These are phyloP conservation scores for Corynespora cassiicola DNA, from an alignment of 2,329 filamentous ascomycete genomes.

Conservation along the genomic window DNA sequence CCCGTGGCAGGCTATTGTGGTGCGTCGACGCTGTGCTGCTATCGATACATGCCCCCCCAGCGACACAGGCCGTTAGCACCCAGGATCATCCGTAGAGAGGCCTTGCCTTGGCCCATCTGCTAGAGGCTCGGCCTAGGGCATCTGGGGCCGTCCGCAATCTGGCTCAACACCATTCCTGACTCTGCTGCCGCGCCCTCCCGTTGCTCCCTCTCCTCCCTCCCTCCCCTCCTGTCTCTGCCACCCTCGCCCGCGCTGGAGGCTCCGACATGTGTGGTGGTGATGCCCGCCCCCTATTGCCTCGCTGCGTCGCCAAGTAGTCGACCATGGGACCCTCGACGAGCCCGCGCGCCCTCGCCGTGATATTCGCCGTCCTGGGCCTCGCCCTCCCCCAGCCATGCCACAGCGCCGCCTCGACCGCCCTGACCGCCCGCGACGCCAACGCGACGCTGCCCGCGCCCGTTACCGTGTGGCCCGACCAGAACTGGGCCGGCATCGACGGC, in stretches of 20 bases:
- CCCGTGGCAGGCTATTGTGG: slow-evolving; percentile 13
- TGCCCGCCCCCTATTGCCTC: slow-evolving; percentile 27
- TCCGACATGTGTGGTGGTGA: slow-evolving; percentile 31
- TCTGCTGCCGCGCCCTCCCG: slow-evolving; percentile 15
- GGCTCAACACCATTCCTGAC: slow-evolving; percentile 24
- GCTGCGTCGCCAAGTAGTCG: slow-evolving; percentile 30
- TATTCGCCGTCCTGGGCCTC: slow-evolving; percentile 17
- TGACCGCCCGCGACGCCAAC: slow-evolving; percentile 26
- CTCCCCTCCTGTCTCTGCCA: slow-evolving; percentile 8
- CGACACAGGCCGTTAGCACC: slow-evolving; percentile 4
- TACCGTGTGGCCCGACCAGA: slow-evolving; percentile 42
- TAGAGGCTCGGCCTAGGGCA: slow-evolving; percentile 19
- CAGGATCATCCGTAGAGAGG: too few species aligned
- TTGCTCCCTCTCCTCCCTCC: slow-evolving; percentile 12
- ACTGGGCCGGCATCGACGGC: slow-evolving; percentile 47
- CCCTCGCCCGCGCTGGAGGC: slow-evolving; percentile 10
- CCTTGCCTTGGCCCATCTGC: slow-evolving; percentile 24
- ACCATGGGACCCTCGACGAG: slow-evolving; percentile 27
- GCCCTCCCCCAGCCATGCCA: slow-evolving; percentile 24
- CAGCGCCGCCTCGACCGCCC: slow-evolving; percentile 23
- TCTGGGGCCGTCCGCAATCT: slow-evolving; percentile 31
- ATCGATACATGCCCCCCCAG: slow-evolving; percentile 5
- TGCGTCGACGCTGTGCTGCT: background rate
- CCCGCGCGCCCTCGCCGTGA: slow-evolving; percentile 12
- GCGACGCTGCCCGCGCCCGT: slow-evolving; percentile 36